Evolutionary conservation across 352 stramenopile genomes (phyloP).

Genomic region (Thalassiosira mediterranea): DNA sequence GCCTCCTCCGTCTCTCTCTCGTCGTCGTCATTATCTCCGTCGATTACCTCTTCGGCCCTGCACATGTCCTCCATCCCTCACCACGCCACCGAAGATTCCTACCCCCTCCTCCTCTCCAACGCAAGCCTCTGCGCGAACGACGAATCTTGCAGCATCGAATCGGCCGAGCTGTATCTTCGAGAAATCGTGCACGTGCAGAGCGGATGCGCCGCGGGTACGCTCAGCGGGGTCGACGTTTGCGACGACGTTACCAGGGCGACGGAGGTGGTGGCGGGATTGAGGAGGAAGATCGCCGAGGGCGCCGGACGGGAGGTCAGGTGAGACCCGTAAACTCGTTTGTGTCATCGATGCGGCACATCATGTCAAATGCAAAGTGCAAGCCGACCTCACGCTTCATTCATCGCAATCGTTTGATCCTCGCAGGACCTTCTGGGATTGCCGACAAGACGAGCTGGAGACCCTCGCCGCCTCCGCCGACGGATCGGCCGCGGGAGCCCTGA

Average conservation of each 20-base stretch:
- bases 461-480: conserved; percentile 20
- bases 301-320: conserved; percentile 18
- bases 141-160: conserved; percentile 57
- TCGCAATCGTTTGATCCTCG: not conserved
- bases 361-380: not conserved
- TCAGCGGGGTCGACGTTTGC: conserved; percentile 33
- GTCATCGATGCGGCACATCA: not conserved
- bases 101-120: conserved; percentile 26
- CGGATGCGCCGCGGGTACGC: conserved; percentile 45
- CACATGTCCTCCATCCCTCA: conserved; percentile 9
- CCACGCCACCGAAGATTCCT: too few species aligned
- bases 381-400: not conserved
- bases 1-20: too few species aligned
- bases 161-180: conserved; percentile 51
- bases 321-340: conserved; percentile 1
- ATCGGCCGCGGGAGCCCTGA: not conserved
- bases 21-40: too few species aligned
- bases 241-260: conserved; percentile 37
- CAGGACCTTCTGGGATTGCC: conserved; percentile 48
- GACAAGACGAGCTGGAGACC: conserved; percentile 41
- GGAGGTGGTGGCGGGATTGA: conserved; percentile 61
- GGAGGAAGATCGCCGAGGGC: conserved; percentile 52
- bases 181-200: conserved; percentile 66
- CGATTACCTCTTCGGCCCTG: not conserved
- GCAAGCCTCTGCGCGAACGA: conserved; percentile 57